phyloP scores from a whole-genome alignment of 2,329 filamentous ascomycete genomes.

The Lachnellula occidentalis region DNA sequence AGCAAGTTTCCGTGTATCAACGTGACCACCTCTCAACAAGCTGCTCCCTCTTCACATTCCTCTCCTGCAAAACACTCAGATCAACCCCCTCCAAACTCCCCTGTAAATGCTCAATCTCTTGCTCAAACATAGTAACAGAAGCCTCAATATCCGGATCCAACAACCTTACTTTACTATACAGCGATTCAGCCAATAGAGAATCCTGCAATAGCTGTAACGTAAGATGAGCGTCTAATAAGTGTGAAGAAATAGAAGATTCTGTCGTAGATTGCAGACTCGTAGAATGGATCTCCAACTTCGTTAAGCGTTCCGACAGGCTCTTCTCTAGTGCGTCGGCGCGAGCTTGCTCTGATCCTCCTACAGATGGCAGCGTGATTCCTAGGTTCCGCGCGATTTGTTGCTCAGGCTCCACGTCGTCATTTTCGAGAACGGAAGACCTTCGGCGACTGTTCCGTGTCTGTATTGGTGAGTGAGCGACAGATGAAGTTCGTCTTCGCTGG shows the following conservation, averaged over 20 bases:
- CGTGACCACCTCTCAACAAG: constrained; percentile 41
- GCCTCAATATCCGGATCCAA: constrained; percentile 48
- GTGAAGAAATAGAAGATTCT: constrained; percentile 38
- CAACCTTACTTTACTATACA: constrained; percentile 43
- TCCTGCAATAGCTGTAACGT: constrained; percentile 47
- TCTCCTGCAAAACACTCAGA: constrained; percentile 33
- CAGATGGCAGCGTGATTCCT: constrained; percentile 38
- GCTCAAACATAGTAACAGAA: constrained; percentile 37
- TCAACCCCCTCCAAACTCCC: constrained; percentile 31
- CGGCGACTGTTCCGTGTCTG: constrained; percentile 27
- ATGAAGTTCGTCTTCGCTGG: constrained; percentile 17
- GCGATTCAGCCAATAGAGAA: constrained; percentile 48
- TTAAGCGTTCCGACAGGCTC: constrained; percentile 34
- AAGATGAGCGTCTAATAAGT: constrained; percentile 42
- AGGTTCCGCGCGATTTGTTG: constrained; percentile 43
- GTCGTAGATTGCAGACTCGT: constrained; percentile 44
- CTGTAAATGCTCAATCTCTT: constrained; percentile 36
- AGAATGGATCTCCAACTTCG: constrained; percentile 41
- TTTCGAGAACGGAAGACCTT: constrained; percentile 35
- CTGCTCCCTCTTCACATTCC: constrained; percentile 45
- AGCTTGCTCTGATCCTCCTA: constrained; percentile 24
- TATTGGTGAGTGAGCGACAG: constrained; percentile 11
- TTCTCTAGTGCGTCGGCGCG: constrained; percentile 26
- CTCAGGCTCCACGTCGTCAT: constrained; percentile 29
- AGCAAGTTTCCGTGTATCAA: constrained; percentile 26